Conservation (phyloP, 495 filamentous ascomycete species). For the Xylaria venustula region DNA sequence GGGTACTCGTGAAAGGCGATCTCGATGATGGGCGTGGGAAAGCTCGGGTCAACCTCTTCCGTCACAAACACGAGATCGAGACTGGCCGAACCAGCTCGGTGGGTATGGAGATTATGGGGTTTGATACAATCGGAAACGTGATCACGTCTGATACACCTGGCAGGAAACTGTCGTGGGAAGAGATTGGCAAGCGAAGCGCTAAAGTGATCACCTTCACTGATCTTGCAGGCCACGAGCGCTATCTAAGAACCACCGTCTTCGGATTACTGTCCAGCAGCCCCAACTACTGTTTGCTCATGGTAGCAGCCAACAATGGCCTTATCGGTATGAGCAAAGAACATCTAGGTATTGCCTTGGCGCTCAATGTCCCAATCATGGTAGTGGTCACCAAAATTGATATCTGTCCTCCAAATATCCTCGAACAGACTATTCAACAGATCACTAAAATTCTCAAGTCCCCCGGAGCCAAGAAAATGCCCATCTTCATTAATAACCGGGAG, state of each 20-base stretch:
- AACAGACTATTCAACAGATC: constrained; percentile 91
- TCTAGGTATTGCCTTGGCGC: constrained; percentile 86
- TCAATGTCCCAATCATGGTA: constrained; percentile 98
- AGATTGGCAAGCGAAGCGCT: constrained; percentile 90
- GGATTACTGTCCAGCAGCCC: constrained; percentile 91
- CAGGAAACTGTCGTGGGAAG: constrained; percentile 86
- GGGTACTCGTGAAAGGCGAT: constrained; percentile 91
- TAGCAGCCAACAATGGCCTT: constrained; percentile 94
- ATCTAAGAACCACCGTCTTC: constrained; percentile 95
- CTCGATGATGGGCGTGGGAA: constrained; percentile 94
- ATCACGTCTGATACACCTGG: constrained; percentile 78
- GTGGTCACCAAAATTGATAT: constrained; percentile 99
- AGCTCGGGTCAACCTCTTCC: constrained; percentile 93
- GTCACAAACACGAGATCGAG: constrained; percentile 97
- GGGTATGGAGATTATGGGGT: constrained; percentile 98
- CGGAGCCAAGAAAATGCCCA: constrained; percentile 93
- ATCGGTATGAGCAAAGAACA: constrained; percentile 99
- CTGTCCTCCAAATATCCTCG: constrained; percentile 90
- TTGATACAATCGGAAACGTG: constrained; percentile 84
- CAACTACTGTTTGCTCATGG: constrained; percentile 97
- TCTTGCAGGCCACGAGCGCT: constrained; percentile 91
- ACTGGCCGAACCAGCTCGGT: constrained; percentile 93
- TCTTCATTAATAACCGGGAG: constrained; percentile 88
- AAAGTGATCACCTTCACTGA: constrained; percentile 98
- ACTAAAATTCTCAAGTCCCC: constrained; percentile 90